phyloP scores from a whole-genome alignment of 495 filamentous ascomycete species.

The Trichoderma reesei region DNA sequence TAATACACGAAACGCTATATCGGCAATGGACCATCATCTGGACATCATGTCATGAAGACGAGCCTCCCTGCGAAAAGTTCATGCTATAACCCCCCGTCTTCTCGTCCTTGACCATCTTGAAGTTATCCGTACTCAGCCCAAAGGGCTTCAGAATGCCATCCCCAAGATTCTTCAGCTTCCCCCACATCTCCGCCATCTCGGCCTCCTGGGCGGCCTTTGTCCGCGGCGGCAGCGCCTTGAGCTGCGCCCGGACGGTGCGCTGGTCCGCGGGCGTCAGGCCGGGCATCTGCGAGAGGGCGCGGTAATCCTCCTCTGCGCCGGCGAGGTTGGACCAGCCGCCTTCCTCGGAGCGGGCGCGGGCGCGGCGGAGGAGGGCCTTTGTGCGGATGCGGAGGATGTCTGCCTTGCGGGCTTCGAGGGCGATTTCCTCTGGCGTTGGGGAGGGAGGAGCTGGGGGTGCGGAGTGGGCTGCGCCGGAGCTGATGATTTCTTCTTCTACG shows the following conservation, averaged over 20 bases:
- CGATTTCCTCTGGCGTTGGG: conserved; percentile 25
- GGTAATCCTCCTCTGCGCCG: conserved; percentile 71
- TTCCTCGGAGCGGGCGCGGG: conserved; percentile 59
- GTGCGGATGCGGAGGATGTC: conserved; percentile 69
- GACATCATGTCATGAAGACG: neutral
- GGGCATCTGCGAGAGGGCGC: conserved; percentile 41
- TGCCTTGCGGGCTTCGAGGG: conserved; percentile 30
- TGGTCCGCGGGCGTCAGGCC: conserved; percentile 54
- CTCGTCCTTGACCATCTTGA: conserved; percentile 85
- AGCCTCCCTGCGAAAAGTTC: conserved; percentile 46
- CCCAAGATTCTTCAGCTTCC: conserved; percentile 84
- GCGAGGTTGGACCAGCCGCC: conserved; percentile 74
- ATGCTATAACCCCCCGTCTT: conserved; percentile 86
- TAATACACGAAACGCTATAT: too few relatives aligned
- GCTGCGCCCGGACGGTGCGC: conserved; percentile 53
- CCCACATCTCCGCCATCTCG: conserved; percentile 94
- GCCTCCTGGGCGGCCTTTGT: conserved; percentile 68
- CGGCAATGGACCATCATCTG: neutral
- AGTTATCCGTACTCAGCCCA: conserved; percentile 84
- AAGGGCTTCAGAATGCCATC: conserved; percentile 90
- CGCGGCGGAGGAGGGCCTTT: conserved; percentile 81
- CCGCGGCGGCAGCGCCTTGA: conserved; percentile 51
- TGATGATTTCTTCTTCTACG: conserved; percentile 47
- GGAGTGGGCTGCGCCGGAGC: conserved; percentile 41
- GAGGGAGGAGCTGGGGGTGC: conserved; percentile 28